A percentile compares a stretch with the other conserved stretches of the same genome.
These are phyloP conservation scores for Pterothamnion heteromorphum DNA, from an alignment of 31 red algal species.

Conservation along the genomic window DNA sequence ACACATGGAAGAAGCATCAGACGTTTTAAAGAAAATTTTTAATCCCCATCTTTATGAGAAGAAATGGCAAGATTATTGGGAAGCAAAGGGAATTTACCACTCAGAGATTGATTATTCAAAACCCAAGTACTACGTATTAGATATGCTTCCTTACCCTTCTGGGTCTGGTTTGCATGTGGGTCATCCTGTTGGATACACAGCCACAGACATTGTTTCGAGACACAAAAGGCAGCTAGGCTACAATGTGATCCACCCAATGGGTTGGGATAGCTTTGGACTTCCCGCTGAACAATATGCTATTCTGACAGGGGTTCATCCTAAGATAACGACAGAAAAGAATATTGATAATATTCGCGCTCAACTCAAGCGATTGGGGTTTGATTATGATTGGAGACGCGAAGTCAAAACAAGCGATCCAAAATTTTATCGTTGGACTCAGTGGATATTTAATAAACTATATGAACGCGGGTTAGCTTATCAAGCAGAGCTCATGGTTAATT, in stretches of 20 bases:
- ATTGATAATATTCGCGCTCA: slow-evolving; percentile 65
- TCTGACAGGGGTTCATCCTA: slow-evolving; percentile 74
- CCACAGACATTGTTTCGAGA: slow-evolving; percentile 78
- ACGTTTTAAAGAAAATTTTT: not conserved
- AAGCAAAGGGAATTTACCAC: not conserved
- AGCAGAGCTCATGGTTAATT: slow-evolving; percentile 73
- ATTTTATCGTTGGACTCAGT: slow-evolving; percentile 85
- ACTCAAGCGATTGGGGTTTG: slow-evolving; percentile 67
- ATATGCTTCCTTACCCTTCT: slow-evolving; percentile 94
- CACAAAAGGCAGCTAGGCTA: slow-evolving; percentile 65
- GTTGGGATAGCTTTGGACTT: slow-evolving; percentile 87
- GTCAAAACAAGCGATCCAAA: slow-evolving; percentile 63
- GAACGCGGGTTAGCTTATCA: slow-evolving; percentile 80
- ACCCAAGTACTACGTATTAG: slow-evolving; percentile 73
- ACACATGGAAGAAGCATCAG: too few species aligned
- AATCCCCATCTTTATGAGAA: not conserved
- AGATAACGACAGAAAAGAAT: slow-evolving; percentile 66
- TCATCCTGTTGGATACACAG: slow-evolving; percentile 86
- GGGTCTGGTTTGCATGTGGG: slow-evolving; percentile 84
- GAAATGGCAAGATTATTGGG: slow-evolving; percentile 31
- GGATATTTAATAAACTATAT: slow-evolving; percentile 82
- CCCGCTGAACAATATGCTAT: slow-evolving; percentile 86
- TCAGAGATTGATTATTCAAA: not conserved
- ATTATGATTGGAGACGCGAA: slow-evolving; percentile 79
- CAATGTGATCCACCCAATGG: slow-evolving; percentile 84